A percentile compares a stretch with the other conserved stretches of the same genome.
phyloP scores from a whole-genome alignment of 495 filamentous ascomycete species.

The Astrothelium macrocarpum region DNA sequence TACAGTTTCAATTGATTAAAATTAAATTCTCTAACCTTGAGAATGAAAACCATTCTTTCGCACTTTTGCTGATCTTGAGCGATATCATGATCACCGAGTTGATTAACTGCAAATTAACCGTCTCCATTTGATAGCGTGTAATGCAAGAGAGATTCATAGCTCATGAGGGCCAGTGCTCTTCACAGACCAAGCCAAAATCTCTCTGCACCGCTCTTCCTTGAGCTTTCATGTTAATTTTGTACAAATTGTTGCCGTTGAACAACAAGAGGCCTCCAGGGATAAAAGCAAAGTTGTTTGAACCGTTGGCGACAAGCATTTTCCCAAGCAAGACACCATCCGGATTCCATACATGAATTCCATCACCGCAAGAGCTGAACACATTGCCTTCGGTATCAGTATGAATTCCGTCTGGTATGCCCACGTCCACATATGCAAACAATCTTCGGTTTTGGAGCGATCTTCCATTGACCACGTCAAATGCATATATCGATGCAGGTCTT shows the following conservation, averaged over 20 bases:
- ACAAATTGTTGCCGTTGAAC: conserved; percentile 19
- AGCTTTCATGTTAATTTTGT: conserved; percentile 22
- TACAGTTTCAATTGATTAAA: no score
- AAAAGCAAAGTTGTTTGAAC: conserved; percentile 30
- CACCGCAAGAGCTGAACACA: conserved; percentile 16
- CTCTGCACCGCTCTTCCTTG: conserved; percentile 26
- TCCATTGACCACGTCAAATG: conserved; percentile 25
- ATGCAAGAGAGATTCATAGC: neutral
- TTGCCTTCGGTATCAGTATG: conserved; percentile 21
- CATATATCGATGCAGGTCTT: conserved; percentile 28
- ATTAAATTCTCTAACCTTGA: no score
- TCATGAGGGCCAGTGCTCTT: neutral
- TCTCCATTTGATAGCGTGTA: no score
- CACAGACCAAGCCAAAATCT: conserved; percentile 24
- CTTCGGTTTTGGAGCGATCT: conserved; percentile 23
- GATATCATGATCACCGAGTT: no score
- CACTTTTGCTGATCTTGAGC: no score
- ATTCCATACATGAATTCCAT: conserved; percentile 23
- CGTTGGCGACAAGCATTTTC: conserved; percentile 19
- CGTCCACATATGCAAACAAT: conserved; percentile 30
- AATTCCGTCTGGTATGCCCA: conserved; percentile 26
- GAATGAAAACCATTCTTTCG: no score
- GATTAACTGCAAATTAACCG: no score
- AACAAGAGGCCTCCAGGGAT: conserved; percentile 22
- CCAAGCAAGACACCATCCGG: conserved; percentile 19